phyloP scores from a whole-genome alignment of 2,329 filamentous ascomycete genomes.

The Beauveria brongniartii region DNA sequence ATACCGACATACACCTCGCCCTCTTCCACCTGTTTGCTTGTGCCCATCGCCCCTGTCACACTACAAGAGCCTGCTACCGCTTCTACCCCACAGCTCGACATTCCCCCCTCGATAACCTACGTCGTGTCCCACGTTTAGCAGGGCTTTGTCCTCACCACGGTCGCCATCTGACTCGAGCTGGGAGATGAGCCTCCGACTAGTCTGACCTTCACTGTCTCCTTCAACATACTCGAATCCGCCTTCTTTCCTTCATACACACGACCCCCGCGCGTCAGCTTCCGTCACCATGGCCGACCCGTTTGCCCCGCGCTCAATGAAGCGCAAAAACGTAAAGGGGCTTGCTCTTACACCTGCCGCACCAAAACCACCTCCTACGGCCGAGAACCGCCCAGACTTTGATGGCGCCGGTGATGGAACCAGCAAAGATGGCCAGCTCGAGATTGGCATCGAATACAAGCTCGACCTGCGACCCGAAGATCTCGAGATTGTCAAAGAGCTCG shows the following conservation, averaged over 20 bases:
- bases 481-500: constrained; percentile 87
- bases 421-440: constrained; percentile 65
- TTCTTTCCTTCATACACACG: not conserved
- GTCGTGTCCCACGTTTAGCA: constrained; percentile 3
- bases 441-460: constrained; percentile 93
- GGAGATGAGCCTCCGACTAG: not conserved
- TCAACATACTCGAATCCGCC: constrained; percentile 2
- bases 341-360: constrained; percentile 74
- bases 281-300: constrained; percentile 53
- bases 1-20: not conserved
- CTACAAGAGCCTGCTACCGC: constrained; percentile 7
- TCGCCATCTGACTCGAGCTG: constrained; percentile 2
- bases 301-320: constrained; percentile 79
- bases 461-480: constrained; percentile 88
- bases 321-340: constrained; percentile 97
- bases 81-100: constrained; percentile 9
- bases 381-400: constrained; percentile 55
- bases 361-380: constrained; percentile 62
- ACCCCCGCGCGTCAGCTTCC: not conserved
- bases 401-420: constrained; percentile 51
- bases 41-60: not conserved
- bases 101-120: constrained; percentile 7
- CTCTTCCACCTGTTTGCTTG: not conserved
- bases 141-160: constrained; percentile 6
- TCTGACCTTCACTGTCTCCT: not conserved